Evolutionary conservation across 495 filamentous ascomycete genomes (phyloP).

Genomic region (Penicillium nucicola): DNA sequence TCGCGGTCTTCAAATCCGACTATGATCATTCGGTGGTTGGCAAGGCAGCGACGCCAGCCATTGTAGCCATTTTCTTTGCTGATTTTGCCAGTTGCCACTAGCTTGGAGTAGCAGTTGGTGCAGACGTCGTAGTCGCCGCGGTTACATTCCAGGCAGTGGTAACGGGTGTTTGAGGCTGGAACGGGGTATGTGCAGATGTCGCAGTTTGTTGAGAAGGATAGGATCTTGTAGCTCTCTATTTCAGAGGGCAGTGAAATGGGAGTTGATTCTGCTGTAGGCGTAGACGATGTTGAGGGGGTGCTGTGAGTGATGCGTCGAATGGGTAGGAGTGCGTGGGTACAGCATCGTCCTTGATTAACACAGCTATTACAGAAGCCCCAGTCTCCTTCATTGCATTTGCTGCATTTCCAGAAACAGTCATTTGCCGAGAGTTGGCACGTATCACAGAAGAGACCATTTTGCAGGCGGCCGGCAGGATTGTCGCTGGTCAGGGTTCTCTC

Average conservation of each 20-base stretch:
- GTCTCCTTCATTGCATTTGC: constrained; percentile 79
- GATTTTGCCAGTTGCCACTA: constrained; percentile 59
- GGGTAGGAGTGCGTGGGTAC: constrained; percentile 74
- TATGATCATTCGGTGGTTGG: constrained; percentile 83
- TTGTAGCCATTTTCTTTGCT: constrained; percentile 67
- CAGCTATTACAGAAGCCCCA: constrained; percentile 89
- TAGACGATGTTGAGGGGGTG: constrained; percentile 17
- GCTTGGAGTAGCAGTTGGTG: constrained; percentile 65
- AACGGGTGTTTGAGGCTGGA: constrained; percentile 61
- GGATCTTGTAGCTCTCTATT: constrained; percentile 48
- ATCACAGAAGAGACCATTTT: constrained; percentile 79
- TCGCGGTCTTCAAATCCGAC: constrained; percentile 64
- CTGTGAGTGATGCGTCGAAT: constrained; percentile 43
- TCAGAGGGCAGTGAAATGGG: constrained; percentile 25
- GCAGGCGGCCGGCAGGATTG: constrained; percentile 62
- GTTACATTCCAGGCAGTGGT: constrained; percentile 70
- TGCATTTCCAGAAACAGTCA: constrained; percentile 80
- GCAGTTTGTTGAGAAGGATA: constrained; percentile 68
- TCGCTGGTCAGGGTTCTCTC: constrained; percentile 51
- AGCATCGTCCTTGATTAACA: constrained; percentile 71
- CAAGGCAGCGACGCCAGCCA: constrained; percentile 77
- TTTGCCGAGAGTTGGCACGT: constrained; percentile 69
- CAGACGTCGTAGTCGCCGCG: constrained; percentile 84
- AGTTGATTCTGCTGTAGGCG: constrained; percentile 22
- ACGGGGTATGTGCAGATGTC: constrained; percentile 72